Conservation (phyloP, 108 stramenopile species). For the Schizochytrium sp. region DNA sequence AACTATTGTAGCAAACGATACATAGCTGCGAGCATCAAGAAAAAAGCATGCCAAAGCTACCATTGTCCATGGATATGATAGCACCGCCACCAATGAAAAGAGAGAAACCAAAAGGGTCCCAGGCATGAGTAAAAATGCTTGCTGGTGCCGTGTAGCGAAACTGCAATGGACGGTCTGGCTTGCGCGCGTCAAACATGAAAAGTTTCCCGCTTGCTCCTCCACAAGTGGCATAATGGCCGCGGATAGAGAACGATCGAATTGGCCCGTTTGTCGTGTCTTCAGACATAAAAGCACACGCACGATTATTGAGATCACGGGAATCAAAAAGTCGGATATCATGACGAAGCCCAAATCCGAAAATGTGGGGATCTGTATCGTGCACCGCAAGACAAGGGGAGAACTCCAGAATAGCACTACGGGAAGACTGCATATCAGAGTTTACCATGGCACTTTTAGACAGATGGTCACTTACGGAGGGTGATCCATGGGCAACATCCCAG, state of each 20-base stretch:
- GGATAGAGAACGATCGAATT: not conserved
- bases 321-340: not conserved
- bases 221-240: constrained; percentile 16
- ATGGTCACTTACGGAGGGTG: not conserved
- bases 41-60: not conserved
- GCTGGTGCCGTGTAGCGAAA: not conserved
- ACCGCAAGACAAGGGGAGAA: not conserved
- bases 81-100: constrained; percentile 33
- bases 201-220: not conserved
- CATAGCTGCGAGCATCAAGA: not conserved
- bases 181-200: constrained; percentile 17
- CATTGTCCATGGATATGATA: constrained; percentile 43
- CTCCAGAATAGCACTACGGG: not conserved
- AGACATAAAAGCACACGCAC: too few species aligned
- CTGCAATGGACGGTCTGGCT: not conserved
- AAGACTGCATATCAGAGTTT: not conserved
- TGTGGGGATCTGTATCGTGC: not conserved
- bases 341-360: not conserved
- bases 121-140: not conserved
- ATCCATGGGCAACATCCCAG: not conserved
- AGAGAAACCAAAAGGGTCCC: constrained; percentile 1
- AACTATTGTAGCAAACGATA: too few species aligned
- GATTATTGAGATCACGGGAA: not conserved
- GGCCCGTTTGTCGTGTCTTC: not conserved
- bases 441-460: not conserved